A percentile compares a stretch with the other conserved stretches of the same genome.
phyloP scores from a whole-genome alignment of 208 protist genomes.

The Crithidia mellificae region DNA sequence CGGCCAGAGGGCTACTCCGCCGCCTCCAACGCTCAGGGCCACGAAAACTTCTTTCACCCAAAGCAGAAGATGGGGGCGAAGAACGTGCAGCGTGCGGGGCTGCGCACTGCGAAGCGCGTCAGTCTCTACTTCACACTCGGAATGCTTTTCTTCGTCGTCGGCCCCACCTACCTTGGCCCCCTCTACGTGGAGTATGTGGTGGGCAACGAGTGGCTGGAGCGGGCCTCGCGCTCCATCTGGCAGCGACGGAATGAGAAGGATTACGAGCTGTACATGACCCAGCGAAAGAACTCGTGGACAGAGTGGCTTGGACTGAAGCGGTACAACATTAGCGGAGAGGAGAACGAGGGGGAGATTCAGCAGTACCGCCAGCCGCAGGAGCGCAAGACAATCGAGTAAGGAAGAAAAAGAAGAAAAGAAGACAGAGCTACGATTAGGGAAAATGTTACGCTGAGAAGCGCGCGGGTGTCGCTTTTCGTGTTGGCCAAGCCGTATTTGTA shows the following conservation, averaged over 20 bases:
- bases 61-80: slow-evolving; percentile 41
- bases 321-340: slow-evolving; percentile 86
- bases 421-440: too few relatives aligned
- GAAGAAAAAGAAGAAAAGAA: too few relatives aligned
- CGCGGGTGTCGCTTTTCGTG: too few relatives aligned
- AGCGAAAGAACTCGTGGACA: slow-evolving; percentile 84
- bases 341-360: slow-evolving; percentile 79
- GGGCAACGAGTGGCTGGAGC: slow-evolving; percentile 72
- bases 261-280: slow-evolving; percentile 85
- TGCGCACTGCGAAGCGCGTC: slow-evolving; percentile 57
- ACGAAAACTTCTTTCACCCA: slow-evolving; percentile 84
- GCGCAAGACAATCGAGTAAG: slow-evolving; percentile 11
- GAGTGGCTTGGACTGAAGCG: slow-evolving; percentile 85
- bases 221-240: slow-evolving; percentile 79
- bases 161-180: slow-evolving; percentile 67
- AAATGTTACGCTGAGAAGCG: too few relatives aligned
- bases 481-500: too few relatives aligned
- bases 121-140: slow-evolving; percentile 52
- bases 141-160: slow-evolving; percentile 50
- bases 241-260: slow-evolving; percentile 83
- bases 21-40: slow-evolving; percentile 40
- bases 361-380: slow-evolving; percentile 47
- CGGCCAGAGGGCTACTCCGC: slow-evolving; percentile 64
- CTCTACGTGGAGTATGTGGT: slow-evolving; percentile 78
- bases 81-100: slow-evolving; percentile 80